Conservation (phyloP, 352 stramenopile species). For the Phytopythium kandeliae region DNA sequence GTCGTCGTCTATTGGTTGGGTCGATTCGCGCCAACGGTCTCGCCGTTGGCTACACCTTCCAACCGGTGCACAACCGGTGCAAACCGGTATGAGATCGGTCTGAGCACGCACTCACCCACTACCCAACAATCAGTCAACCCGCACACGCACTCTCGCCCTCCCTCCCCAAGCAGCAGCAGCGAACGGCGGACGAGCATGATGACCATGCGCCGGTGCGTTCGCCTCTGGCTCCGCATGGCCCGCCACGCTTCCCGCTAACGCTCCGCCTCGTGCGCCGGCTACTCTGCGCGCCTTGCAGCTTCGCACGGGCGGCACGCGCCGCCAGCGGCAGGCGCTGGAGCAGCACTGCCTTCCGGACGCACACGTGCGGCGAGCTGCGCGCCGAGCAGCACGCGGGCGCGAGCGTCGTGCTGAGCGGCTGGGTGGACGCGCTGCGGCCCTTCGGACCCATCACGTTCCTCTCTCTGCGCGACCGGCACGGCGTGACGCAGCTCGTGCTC, state of each 20-base stretch:
- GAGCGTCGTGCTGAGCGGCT: constrained; percentile 69
- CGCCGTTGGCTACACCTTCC: too few relatives aligned
- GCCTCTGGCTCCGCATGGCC: background rate
- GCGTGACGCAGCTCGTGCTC: constrained; percentile 76
- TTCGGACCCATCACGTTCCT: constrained; percentile 82
- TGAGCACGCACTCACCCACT: too few relatives aligned
- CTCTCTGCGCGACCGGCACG: constrained; percentile 72
- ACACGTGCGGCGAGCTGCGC: constrained; percentile 73
- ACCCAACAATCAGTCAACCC: too few relatives aligned
- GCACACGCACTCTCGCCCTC: too few relatives aligned
- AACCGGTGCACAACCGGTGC: too few relatives aligned
- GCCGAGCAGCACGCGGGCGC: constrained; percentile 30
- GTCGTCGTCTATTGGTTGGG: too few relatives aligned
- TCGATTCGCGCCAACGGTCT: too few relatives aligned
- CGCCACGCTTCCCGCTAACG: background rate
- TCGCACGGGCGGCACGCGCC: constrained; percentile 12
- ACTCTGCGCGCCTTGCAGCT: constrained; percentile 2
- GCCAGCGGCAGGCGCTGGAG: constrained; percentile 8
- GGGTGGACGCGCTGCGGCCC: constrained; percentile 71
- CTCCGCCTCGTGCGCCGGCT: background rate
- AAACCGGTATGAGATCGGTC: too few relatives aligned
- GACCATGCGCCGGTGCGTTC: background rate
- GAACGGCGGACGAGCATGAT: background rate
- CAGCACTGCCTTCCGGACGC: constrained; percentile 54
- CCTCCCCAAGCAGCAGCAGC: background rate